A percentile compares a stretch with the other conserved stretches of the same genome.
Evolutionary conservation across 345 rosid species (phyloP).

Genomic region (Noccaea bulbosa): DNA sequence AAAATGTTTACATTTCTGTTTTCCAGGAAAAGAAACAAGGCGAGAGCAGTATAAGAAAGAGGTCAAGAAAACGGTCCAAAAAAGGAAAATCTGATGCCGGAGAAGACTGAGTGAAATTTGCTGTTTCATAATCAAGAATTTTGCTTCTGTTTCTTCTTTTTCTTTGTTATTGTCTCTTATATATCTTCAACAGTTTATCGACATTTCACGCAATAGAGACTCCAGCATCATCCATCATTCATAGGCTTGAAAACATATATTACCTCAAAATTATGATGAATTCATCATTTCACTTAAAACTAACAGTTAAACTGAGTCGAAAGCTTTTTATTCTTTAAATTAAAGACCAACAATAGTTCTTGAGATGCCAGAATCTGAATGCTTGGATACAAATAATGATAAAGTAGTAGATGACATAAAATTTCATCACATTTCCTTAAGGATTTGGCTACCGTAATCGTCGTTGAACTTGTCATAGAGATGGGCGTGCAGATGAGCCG

Average conservation of each 20-base stretch:
- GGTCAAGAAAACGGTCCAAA: constrained; percentile 33
- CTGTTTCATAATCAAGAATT: constrained; percentile 25
- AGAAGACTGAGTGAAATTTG: constrained; percentile 14
- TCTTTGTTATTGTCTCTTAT: background rate
- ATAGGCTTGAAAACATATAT: background rate
- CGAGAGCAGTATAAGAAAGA: constrained; percentile 16
- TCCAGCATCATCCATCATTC: background rate
- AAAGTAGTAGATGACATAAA: constrained; percentile 11
- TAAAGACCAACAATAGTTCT: background rate
- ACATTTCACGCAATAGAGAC: background rate
- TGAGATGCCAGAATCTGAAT: background rate
- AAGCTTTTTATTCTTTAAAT: constrained; percentile 9
- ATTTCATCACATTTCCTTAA: constrained; percentile 45
- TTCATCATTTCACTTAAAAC: background rate
- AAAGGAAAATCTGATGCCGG: constrained; percentile 30
- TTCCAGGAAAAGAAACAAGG: constrained; percentile 30
- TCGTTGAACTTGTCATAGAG: constrained; percentile 85
- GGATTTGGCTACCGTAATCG: constrained; percentile 91
- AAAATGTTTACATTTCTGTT: background rate
- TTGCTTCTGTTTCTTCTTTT: background rate
- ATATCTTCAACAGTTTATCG: background rate
- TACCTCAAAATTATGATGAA: background rate
- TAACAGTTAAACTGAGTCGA: background rate
- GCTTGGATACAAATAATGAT: constrained; percentile 22
- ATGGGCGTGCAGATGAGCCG: constrained; percentile 89